These are phyloP conservation scores for Leptodontidium sp. DNA, from an alignment of 2,329 filamentous ascomycete genomes.

Conservation along the genomic window DNA sequence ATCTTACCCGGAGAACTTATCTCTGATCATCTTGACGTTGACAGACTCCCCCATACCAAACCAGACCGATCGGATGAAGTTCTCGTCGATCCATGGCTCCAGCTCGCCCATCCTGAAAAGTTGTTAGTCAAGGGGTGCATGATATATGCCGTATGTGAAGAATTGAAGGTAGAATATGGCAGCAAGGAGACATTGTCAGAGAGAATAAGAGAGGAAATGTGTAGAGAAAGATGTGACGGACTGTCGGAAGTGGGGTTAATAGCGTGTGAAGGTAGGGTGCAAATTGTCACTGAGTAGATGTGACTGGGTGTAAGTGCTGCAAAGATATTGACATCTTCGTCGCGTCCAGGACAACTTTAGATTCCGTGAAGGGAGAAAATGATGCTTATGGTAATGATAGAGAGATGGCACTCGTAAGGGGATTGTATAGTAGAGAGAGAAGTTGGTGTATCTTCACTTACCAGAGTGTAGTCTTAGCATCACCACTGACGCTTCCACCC, in stretches of 20 bases:
- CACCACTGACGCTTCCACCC: conserved; percentile 53
- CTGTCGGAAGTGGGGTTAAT: neutral
- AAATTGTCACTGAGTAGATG: neutral
- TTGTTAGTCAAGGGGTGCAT: neutral
- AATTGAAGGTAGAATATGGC: neutral
- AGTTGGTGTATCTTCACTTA: conserved; percentile 45
- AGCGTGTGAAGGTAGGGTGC: too few relatives aligned
- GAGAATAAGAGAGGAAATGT: conserved; percentile 25
- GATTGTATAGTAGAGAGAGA: conserved; percentile 30
- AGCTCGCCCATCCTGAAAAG: conserved; percentile 92
- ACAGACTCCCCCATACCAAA: conserved; percentile 93
- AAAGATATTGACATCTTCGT: neutral
- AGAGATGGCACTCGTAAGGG: conserved; percentile 4
- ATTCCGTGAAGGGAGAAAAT: neutral
- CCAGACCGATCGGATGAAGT: conserved; percentile 93
- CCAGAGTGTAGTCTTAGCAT: conserved; percentile 65
- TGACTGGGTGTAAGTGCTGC: neutral
- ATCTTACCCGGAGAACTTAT: conserved; percentile 94
- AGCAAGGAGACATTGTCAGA: neutral
- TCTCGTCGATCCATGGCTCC: conserved; percentile 99
- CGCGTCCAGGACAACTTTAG: neutral
- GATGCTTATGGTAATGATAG: conserved; percentile 40
- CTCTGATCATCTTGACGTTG: conserved; percentile 99
- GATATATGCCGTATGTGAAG: neutral
- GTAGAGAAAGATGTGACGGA: neutral